These are phyloP conservation scores for Aquilaria agallochum DNA, from an alignment of 441 rosid species.

Conservation along the genomic window DNA sequence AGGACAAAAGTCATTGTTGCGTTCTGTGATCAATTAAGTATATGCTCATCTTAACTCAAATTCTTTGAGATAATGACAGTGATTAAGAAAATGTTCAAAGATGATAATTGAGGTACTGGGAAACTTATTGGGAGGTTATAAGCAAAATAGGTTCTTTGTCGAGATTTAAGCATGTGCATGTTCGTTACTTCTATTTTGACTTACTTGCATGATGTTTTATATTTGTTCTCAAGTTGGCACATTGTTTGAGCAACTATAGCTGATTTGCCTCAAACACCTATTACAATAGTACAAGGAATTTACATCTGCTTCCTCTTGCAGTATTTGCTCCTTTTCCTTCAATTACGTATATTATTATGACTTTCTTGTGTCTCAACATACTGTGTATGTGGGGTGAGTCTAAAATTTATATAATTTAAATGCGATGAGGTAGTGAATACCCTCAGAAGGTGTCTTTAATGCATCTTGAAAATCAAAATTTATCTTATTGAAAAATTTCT, in stretches of 20 bases:
- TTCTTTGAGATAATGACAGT: too few species aligned
- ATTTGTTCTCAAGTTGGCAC: slow-evolving; percentile 1
- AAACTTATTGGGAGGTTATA: too few species aligned
- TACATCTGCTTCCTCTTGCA: slow-evolving; percentile 21
- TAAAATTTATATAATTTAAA: slow-evolving; percentile 15
- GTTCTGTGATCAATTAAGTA: too few species aligned
- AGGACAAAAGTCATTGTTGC: too few species aligned
- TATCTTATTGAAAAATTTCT: slow-evolving; percentile 6
- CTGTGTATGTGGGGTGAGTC: slow-evolving; percentile 27
- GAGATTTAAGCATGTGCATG: neutral
- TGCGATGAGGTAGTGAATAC: slow-evolving; percentile 4
- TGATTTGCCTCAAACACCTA: slow-evolving; percentile 6
- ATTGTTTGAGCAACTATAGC: slow-evolving; percentile 4
- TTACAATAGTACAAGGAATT: slow-evolving; percentile 15
- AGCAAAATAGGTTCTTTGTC: too few species aligned
- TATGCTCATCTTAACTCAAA: too few species aligned
- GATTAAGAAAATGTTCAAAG: too few species aligned
- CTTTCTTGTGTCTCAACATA: slow-evolving; percentile 28
- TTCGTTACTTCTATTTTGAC: neutral
- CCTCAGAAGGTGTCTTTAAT: slow-evolving; percentile 8
- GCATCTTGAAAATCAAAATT: slow-evolving; percentile 8
- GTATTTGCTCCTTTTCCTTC: slow-evolving; percentile 21
- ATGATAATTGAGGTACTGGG: too few species aligned
- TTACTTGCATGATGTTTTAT: neutral
- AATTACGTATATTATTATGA: slow-evolving; percentile 24